Base-by-base conservation (phyloP, 2,329 filamentous ascomycete genomes). In the Cladophialophora exuberans region DNA sequence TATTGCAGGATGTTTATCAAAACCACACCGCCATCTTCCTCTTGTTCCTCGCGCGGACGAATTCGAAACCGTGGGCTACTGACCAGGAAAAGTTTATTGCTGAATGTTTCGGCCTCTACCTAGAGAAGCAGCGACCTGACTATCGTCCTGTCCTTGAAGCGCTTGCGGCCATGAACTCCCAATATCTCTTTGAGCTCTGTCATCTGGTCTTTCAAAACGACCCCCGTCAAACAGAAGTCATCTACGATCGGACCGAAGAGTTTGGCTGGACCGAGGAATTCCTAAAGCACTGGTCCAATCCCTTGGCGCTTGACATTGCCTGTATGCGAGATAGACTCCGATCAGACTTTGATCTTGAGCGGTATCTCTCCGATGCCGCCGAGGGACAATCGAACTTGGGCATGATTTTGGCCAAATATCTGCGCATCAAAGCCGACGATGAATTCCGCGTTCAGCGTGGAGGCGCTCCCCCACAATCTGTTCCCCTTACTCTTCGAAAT, bases 61-160 rank as follows among this genome's bases (percentile, higher is more conserved):
- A 54, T 28, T 74, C 76, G 23, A 76, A 79, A 55, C 76, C 77
- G 11, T 80, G 78, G 76, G 73, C 72, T 3, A 66, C 66, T 50
- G 72, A 75, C 17, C 76, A 80, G 45, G 73, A 78, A 47, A 77
- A 71, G 56, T 75, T 79, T 41, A 72, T 81, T 26, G 76, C 56
- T 70, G 74, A 50, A 59, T 66, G 52, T 18, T 93, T 97, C 64
- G 86, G 89, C 47, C 88, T 88, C 9, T 97, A 96, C 68, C 79
- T 97, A 23, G 82, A 86, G 66, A 92, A 92, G 70, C 83, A 85
- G 52, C 85, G 90, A 9, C 81, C 86, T 3, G 84, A 92, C 52
- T 88, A 90, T 69, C 86, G 92, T 62, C 95, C 97, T 60, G 93
- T 96, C 11, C 82, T 99, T 54, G 87, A 96, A 67, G 92, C 90